Conservation (phyloP, 306 rosid species). For the Rosa rugosa region DNA sequence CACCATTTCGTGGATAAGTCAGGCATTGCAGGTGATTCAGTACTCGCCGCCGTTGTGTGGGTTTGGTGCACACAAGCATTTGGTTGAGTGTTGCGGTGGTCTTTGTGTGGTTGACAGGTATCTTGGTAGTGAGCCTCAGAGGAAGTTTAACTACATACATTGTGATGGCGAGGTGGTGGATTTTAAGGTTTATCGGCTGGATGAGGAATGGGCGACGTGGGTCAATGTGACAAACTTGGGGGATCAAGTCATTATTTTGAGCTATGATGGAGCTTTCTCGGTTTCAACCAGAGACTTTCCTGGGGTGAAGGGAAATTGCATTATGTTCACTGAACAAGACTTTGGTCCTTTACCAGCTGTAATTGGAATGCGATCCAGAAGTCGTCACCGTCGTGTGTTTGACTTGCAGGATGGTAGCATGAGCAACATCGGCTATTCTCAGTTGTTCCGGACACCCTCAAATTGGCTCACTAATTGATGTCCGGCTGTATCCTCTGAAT, state of each 20-base stretch:
- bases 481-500: background rate
- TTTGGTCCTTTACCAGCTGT: background rate
- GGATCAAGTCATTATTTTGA: constrained; percentile 27
- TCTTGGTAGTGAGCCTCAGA: constrained; percentile 9
- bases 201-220: constrained; percentile 35
- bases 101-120: constrained; percentile 55
- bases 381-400: background rate
- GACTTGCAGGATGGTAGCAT: background rate
- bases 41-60: constrained; percentile 64
- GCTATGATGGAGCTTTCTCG: constrained; percentile 24
- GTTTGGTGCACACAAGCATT: constrained; percentile 53
- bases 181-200: constrained; percentile 43
- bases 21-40: constrained; percentile 42
- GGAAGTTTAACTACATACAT: background rate
- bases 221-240: constrained; percentile 30
- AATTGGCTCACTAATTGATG: constrained; percentile 8
- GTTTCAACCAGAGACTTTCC: constrained; percentile 3
- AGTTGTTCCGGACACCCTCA: background rate
- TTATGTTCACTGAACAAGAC: constrained; percentile 24
- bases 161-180: constrained; percentile 10
- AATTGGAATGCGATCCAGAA: background rate
- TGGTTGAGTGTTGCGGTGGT: constrained; percentile 60
- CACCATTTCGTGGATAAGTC: constrained; percentile 59
- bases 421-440: constrained; percentile 2
- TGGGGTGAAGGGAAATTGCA: constrained; percentile 31